Base-by-base conservation (phyloP, 352 stramenopile species). In the Pythium oligandrum region DNA sequence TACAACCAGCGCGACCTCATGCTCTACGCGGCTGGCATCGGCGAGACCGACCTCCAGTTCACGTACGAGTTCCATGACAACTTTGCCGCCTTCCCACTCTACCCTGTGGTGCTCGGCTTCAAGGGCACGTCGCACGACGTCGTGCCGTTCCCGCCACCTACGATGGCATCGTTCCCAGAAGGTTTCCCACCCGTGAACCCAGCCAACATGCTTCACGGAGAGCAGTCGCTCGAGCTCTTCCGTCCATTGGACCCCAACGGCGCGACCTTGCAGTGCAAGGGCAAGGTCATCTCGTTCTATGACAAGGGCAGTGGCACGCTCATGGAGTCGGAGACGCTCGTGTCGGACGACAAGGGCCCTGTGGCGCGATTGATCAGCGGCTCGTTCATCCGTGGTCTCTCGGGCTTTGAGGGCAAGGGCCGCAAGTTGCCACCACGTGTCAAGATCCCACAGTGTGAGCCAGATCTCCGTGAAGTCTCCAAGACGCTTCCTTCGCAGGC, bases 1-100 rank as follows among this genome's bases (percentile, higher is more conserved):
- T 97, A 97, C 76, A 96, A 90, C 68, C 74, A 90, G 69, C 84
- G 88, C 60, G 89, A 97, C 65, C 71, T 97, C 57, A 59, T 97
- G 59, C 26, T 94, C 34, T 97, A 96, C 64, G 85, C 87, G 12
- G 72, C 85, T 51, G 88, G 86, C 50, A 96, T 97, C 55, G 88
- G 89, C 60, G 90, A 88, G 58, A 78, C 74, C 2, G 71, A 86
- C 35, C 71, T 95, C 42, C 81, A 90, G 60, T 97, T 95, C 68
- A 92, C 84, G 46, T 93, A 96, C 70, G 89, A 97, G 63, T 88
- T 75, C 55, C 53, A 90, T 52, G 80, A 88, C 35, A 73, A 79
- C 48, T 97, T 96, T 66, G 65, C 72, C 11, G 86, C 84, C 5
- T 97, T 97, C 70, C 88, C 89, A 10, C 71, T 93, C 31, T 97